Base-by-base conservation (phyloP, 129 eudicot species). In the Mikania micrantha region DNA sequence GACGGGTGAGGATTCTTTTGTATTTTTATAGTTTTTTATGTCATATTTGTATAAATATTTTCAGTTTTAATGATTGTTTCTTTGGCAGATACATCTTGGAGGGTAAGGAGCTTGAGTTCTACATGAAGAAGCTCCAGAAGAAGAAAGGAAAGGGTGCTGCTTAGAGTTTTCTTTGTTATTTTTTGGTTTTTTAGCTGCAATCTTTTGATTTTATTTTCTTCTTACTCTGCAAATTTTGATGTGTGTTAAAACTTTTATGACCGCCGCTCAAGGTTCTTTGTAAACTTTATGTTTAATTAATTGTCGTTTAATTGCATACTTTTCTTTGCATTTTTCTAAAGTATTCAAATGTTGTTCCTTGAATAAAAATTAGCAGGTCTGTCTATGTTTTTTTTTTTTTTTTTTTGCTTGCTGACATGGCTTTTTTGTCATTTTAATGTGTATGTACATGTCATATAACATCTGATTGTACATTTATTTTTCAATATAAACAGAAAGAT, bases 41-140 rank as follows among this genome's bases (percentile, higher is more conserved):
- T 5, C 12, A n/a, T 35, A 15, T 10, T 16, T n/a, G 19, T 58
- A 6, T 31, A 13, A 9, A 7, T 13, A 17, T 16, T 58, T 7
- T 56, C n/a, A n/a, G 1, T 21, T 12, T 48, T 48, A 28, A 1
- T 7, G 9, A 11, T 16, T 64, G 61, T 12, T 15, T 8, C 15
- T 15, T 48, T 48, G 22, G 34, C 77, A 88, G 92, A 19, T 86
- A 90, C 60, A 86, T 88, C 60, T 79, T 89, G 88, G 96, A 89
- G 78, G 96, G 96, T 24, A 89, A 89, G 73, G 96, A 86, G 81
- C 74, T 89, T 34, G 94, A 89, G 69, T 89, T 89, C 72, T 89
- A 89, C 84, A 74, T 79, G 96, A 89, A 85, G 90, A 89, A 89
- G 56, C 70, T 89, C 73, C 96, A 89, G 76, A 83, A 66, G 81